These are phyloP conservation scores for Zymoseptoria tritici DNA, from an alignment of 2,329 filamentous ascomycete species.

Conservation along the genomic window DNA sequence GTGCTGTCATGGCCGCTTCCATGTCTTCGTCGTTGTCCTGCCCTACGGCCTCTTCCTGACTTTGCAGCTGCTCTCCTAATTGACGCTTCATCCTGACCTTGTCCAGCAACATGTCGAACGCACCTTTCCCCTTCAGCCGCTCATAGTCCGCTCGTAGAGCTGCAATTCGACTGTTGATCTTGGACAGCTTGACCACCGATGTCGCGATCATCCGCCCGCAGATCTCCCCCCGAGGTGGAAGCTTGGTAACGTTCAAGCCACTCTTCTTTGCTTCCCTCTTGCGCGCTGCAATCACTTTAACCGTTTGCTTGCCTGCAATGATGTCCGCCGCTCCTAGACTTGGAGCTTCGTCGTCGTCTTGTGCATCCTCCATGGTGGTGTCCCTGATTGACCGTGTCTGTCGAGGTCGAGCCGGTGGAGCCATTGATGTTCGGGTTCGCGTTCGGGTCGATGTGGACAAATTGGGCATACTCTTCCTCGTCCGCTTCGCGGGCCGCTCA, in stretches of 20 bases:
- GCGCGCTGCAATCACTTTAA: neutral
- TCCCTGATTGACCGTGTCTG: neutral
- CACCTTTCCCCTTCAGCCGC: neutral
- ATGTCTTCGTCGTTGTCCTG: neutral
- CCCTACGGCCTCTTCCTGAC: neutral
- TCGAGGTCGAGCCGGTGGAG: neutral
- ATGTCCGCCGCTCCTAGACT: neutral
- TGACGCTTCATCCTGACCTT: neutral
- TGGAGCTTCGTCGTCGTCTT: neutral
- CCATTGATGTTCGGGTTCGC: neutral
- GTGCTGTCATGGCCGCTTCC: neutral
- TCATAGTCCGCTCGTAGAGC: neutral
- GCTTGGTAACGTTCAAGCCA: neutral
- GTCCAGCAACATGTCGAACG: neutral
- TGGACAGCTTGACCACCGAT: conserved; percentile 5
- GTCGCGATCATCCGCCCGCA: neutral
- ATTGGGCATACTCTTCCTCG: conserved; percentile 1
- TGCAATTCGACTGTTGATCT: conserved; percentile 6
- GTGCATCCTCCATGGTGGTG: neutral
- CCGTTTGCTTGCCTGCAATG: neutral
- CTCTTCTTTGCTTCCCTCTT: neutral
- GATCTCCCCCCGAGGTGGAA: neutral
- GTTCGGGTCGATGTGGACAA: neutral
- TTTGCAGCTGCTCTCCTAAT: neutral
- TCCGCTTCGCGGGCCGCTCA: neutral